Percentiles rank a stretch among this genome's conserved stretches.
These are phyloP conservation scores for Chrysanthemum makinoi DNA, from an alignment of 129 eudicot species.

Conservation along the genomic window DNA sequence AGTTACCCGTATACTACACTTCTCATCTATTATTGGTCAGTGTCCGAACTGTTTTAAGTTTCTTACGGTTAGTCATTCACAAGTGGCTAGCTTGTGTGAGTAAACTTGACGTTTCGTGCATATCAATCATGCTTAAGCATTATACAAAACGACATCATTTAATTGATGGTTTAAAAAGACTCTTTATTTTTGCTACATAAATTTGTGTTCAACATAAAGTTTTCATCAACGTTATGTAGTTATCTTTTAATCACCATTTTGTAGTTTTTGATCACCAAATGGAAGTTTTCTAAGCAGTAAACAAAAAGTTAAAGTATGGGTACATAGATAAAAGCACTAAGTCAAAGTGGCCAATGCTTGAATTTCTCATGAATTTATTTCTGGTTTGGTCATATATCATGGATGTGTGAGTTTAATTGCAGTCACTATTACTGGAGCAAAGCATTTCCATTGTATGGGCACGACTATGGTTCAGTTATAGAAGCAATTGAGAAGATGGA, in stretches of 20 bases:
- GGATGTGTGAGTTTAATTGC: slow-evolving; percentile 33
- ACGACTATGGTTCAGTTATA: slow-evolving; percentile 61
- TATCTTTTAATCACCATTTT: neutral
- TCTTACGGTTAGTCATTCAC: no score
- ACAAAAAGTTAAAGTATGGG: neutral
- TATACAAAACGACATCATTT: neutral
- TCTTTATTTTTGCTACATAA: neutral
- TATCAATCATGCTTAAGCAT: neutral
- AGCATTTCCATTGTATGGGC: slow-evolving; percentile 92
- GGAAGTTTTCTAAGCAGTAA: slow-evolving; percentile 13
- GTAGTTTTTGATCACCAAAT: slow-evolving; percentile 10
- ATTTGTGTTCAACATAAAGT: neutral
- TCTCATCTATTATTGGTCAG: no score
- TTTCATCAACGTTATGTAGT: no score
- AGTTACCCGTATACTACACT: no score
- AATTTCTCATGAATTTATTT: neutral
- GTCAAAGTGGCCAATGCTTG: slow-evolving; percentile 11
- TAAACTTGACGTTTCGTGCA: no score
- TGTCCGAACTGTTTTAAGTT: no score
- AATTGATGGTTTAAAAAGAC: neutral
- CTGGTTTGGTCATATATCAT: slow-evolving; percentile 1
- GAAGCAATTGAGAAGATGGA: slow-evolving; percentile 92
- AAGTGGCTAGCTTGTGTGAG: no score
- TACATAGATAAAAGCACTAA: slow-evolving; percentile 5
- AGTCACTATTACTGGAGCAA: slow-evolving; percentile 93